A percentile compares a stretch with the other conserved stretches of the same genome.
Conservation (phyloP, 305 asterid genomes). For the Withania somnifera region DNA sequence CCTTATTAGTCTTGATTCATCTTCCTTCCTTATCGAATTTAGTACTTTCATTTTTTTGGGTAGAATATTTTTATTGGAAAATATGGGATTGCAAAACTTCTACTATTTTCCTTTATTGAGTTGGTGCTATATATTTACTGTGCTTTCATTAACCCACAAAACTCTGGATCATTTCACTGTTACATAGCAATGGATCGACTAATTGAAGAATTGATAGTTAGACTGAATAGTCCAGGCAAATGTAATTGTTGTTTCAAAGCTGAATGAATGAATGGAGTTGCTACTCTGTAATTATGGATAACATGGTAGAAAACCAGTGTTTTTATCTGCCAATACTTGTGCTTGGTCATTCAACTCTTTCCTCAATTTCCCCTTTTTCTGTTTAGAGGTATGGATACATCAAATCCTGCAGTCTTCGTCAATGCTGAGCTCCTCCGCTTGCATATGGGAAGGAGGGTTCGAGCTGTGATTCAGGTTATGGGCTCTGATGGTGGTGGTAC, state of each 20-base stretch:
- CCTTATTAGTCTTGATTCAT: not conserved
- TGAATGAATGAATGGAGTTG: not conserved
- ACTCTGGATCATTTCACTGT: not conserved
- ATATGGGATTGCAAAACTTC: not conserved
- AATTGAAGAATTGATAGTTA: not conserved
- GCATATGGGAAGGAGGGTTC: constrained; percentile 67
- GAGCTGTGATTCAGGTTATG: constrained; percentile 74
- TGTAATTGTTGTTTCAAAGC: not conserved
- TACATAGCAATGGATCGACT: not conserved
- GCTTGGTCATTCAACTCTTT: not conserved
- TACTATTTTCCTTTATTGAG: not conserved
- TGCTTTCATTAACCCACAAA: not conserved
- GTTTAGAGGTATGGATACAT: constrained; percentile 49
- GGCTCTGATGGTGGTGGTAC: constrained; percentile 62
- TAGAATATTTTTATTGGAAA: not conserved
- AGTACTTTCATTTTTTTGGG: not conserved
- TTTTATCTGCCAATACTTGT: not conserved
- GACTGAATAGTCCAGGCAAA: not conserved
- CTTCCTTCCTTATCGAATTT: not conserved
- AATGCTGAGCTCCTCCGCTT: constrained; percentile 65
- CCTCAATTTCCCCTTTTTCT: not conserved
- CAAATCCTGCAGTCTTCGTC: constrained; percentile 81
- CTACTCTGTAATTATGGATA: not conserved
- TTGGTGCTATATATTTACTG: not conserved
- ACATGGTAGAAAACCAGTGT: not conserved